Evolutionary conservation across 2,329 filamentous ascomycete species (phyloP), one percentile per base, ranked within the genome.

Genomic region (Emmonsiellopsis sp.): DNA sequence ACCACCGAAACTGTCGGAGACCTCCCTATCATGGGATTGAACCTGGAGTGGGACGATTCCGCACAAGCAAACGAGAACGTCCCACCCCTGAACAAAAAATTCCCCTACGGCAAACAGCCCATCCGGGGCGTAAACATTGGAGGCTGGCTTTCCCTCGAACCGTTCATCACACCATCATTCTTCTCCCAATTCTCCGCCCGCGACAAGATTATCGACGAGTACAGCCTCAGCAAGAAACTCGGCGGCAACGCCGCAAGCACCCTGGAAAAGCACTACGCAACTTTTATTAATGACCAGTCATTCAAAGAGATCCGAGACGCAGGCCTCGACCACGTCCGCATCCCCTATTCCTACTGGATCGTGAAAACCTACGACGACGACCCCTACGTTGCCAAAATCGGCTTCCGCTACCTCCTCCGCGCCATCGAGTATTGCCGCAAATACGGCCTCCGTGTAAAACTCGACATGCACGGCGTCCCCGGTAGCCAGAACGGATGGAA

Each of bases 401-500:
- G 88, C 1, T 98, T 92, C 92, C 81, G 93, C 10, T 98, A 98
- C 65, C 83, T 98, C 1, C 80, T 98, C 8, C 85, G 93, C 13
- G 89, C 80, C 8, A 95, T 98, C 60, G 93, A 98, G 69, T 98
- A 89, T 80, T 89, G 87, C 44, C 86, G 93, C 30, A 91, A 94
- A 65, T 87, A 96, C 67, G 93, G 93, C 0, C 76, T 98, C 4
- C 86, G 93, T 1, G 83, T 98, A 41, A 97, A 97, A 58, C 81
- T 98, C 3, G 93, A 98, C 68, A 74, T 96, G 4, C 93, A 98
- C 71, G 90, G 80, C n/a, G 76, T 93, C 0, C 92, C 92, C 0
- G 93, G 93, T 0, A 92, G 87, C 56, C 93, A 97, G 66, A 98
- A 98, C 64, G 93, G 93, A 1, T 97, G 92, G 92, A 96, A 96